phyloP scores from a whole-genome alignment of 1,284 basidiomycete genomes.

The Earliella scabrosa region DNA sequence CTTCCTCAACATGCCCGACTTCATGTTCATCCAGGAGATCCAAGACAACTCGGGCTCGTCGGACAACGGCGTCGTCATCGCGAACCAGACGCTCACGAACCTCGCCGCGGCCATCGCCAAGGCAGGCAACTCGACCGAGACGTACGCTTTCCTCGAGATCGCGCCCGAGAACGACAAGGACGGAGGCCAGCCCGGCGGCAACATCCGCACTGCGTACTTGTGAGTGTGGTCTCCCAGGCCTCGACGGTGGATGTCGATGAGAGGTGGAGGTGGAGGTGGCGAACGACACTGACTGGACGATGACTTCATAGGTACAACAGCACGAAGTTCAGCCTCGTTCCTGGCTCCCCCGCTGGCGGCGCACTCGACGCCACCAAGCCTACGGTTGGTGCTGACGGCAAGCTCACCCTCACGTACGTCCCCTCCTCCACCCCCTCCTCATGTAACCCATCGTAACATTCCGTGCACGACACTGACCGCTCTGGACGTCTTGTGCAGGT shows the following conservation, averaged over 20 bases:
- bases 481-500: constrained; percentile 36
- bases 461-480: neutral
- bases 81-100: constrained; percentile 56
- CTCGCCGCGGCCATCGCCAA: constrained; percentile 51
- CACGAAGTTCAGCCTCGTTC: constrained; percentile 54
- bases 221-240: constrained; percentile 29
- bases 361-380: constrained; percentile 51
- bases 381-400: constrained; percentile 37
- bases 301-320: constrained; percentile 45
- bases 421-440: too few relatives aligned
- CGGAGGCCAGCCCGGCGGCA: constrained; percentile 65
- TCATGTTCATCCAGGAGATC: constrained; percentile 68
- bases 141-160: constrained; percentile 54
- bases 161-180: constrained; percentile 55
- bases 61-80: constrained; percentile 56
- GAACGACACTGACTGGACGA: neutral
- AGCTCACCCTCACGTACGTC: constrained; percentile 52
- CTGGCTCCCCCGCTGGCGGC: constrained; percentile 51
- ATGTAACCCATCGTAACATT: too few relatives aligned
- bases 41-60: constrained; percentile 63
- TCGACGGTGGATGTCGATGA: too few relatives aligned
- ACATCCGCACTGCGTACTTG: constrained; percentile 63
- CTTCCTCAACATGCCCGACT: constrained; percentile 55
- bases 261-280: neutral
- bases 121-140: constrained; percentile 38